These are phyloP conservation scores for Pleurotus platypus DNA, from an alignment of 768 basidiomycete genomes.

Conservation along the genomic window DNA sequence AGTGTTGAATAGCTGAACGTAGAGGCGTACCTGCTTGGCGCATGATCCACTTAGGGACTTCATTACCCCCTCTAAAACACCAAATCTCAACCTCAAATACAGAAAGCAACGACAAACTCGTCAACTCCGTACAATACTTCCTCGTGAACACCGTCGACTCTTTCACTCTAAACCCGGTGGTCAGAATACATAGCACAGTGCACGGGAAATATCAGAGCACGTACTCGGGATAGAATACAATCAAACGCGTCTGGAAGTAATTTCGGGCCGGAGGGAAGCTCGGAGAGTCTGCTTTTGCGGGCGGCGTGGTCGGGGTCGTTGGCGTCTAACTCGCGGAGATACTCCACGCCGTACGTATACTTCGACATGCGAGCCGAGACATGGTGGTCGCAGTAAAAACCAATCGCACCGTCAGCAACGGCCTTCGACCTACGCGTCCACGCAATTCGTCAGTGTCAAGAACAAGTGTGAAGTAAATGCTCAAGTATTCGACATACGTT, in stretches of 20 bases:
- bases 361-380: constrained; percentile 79
- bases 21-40: constrained; percentile 45
- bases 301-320: constrained; percentile 63
- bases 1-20: no score
- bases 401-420: constrained; percentile 79
- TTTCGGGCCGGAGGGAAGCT: constrained; percentile 73
- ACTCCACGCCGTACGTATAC: constrained; percentile 83
- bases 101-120: constrained; percentile 68
- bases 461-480: no score
- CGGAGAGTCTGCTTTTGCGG: constrained; percentile 63
- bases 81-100: constrained; percentile 84
- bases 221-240: constrained; percentile 68
- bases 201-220: constrained; percentile 17
- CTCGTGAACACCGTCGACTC: constrained; percentile 79
- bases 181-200: background rate
- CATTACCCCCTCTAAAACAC: constrained; percentile 77
- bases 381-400: constrained; percentile 83
- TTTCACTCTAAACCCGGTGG: constrained; percentile 41
- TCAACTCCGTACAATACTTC: constrained; percentile 81
- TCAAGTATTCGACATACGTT: constrained; percentile 43
- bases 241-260: constrained; percentile 80
- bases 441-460: no score
- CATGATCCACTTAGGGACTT: constrained; percentile 71
- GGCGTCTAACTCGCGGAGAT: constrained; percentile 62
- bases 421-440: constrained; percentile 62